These are phyloP conservation scores for Yarrowia sp. DNA, from an alignment of 805 yeast species.

Conservation along the genomic window DNA sequence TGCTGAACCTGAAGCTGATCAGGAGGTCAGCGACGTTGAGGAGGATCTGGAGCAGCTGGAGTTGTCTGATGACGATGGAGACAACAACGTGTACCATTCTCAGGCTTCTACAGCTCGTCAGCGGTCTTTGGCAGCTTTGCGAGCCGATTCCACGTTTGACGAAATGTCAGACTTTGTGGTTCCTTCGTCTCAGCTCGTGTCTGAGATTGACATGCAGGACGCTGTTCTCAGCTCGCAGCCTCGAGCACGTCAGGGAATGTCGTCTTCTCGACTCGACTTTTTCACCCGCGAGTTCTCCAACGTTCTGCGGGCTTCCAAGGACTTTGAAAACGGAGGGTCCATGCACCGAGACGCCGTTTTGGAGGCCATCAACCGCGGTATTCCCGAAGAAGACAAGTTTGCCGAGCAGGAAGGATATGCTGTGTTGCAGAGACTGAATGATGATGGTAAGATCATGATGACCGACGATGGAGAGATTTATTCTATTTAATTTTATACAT, in stretches of 20 bases:
- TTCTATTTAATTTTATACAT: constrained; percentile 30
- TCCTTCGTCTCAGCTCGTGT: not conserved
- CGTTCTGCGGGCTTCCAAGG: constrained; percentile 47
- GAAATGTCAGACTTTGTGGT: constrained; percentile 10
- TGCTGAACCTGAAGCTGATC: constrained; percentile 42
- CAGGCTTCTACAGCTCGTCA: constrained; percentile 33
- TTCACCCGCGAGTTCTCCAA: constrained; percentile 48
- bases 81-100: constrained; percentile 41
- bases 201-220: not conserved
- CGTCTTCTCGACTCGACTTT: constrained; percentile 47
- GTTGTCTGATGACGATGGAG: not conserved
- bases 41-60: constrained; percentile 38
- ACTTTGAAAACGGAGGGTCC: constrained; percentile 46
- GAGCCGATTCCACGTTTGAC: constrained; percentile 16
- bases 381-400: constrained; percentile 43
- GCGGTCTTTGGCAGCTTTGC: constrained; percentile 27
- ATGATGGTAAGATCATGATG: constrained; percentile 39
- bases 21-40: constrained; percentile 43
- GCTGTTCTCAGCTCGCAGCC: not conserved
- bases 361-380: constrained; percentile 44
- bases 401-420: constrained; percentile 39
- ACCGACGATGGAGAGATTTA: constrained; percentile 38
- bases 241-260: constrained; percentile 24
- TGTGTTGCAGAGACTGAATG: constrained; percentile 40
- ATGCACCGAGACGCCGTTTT: constrained; percentile 42